Conservation (phyloP, 495 filamentous ascomycete genomes). For the Extremus antarcticus region DNA sequence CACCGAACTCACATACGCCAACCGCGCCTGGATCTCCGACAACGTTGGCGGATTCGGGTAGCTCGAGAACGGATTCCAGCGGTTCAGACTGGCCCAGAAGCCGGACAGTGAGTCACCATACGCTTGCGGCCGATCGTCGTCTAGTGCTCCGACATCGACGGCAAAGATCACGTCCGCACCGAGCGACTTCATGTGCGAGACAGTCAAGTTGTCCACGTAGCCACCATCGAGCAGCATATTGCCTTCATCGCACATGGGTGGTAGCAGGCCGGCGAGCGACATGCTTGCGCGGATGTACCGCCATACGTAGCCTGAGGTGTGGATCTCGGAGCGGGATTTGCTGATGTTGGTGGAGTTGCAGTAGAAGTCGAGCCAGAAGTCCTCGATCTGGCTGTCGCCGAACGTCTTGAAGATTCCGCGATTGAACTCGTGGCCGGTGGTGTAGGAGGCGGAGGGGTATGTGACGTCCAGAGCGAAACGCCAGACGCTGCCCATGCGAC, state of each 20-base stretch:
- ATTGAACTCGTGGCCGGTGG: conserved; percentile 97
- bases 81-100: conserved; percentile 83
- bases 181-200: conserved; percentile 90
- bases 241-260: conserved; percentile 91
- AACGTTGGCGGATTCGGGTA: conserved; percentile 86
- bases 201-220: conserved; percentile 94
- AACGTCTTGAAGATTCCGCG: conserved; percentile 98
- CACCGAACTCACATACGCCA: conserved; percentile 88
- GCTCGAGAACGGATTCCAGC: conserved; percentile 90
- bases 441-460: conserved; percentile 82
- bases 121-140: conserved; percentile 78
- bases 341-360: conserved; percentile 98
- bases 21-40: conserved; percentile 85
- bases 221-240: conserved; percentile 93
- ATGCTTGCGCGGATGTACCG: conserved; percentile 91
- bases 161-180: conserved; percentile 92
- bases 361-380: conserved; percentile 98
- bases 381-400: conserved; percentile 90
- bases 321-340: conserved; percentile 77
- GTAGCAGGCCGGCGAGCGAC: conserved; percentile 84
- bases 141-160: conserved; percentile 81
- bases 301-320: conserved; percentile 94
- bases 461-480: conserved; percentile 90
- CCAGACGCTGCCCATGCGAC: conserved; percentile 96
- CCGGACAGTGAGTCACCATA: conserved; percentile 95